These are phyloP conservation scores for Globisporangium alternatum DNA, from an alignment of 352 stramenopile species.

Conservation along the genomic window DNA sequence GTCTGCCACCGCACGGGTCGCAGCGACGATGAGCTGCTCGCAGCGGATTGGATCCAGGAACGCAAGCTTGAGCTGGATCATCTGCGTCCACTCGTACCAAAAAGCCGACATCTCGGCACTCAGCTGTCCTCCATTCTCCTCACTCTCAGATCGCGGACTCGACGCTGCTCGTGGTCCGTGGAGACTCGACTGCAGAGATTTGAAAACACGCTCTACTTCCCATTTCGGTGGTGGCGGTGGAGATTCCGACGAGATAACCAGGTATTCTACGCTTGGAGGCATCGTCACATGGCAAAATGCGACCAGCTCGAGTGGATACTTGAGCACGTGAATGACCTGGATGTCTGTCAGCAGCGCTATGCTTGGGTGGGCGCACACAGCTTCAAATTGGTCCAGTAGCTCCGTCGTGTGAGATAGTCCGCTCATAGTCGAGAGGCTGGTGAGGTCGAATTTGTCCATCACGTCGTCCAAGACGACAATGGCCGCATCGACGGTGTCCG, in stretches of 20 bases:
- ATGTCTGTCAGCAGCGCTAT: conserved; percentile 19
- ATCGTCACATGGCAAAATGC: conserved; percentile 33
- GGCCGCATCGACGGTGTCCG: conserved; percentile 20
- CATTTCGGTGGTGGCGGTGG: not conserved
- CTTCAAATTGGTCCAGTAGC: conserved; percentile 24
- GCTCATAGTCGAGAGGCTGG: conserved; percentile 26
- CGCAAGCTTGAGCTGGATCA: conserved; percentile 51
- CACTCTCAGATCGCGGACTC: not conserved
- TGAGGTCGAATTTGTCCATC: conserved; percentile 35
- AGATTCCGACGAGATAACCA: not conserved
- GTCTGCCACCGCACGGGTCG: conserved; percentile 1
- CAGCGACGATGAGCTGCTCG: conserved; percentile 9
- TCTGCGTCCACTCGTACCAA: conserved; percentile 27
- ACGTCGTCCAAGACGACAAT: conserved; percentile 34
- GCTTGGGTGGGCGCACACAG: conserved; percentile 8
- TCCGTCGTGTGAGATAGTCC: conserved; percentile 16
- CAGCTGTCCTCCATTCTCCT: not conserved
- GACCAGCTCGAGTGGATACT: conserved; percentile 41
- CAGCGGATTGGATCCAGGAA: conserved; percentile 35
- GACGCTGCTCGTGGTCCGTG: not conserved
- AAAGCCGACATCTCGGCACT: conserved; percentile 8
- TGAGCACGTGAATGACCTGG: conserved; percentile 33
- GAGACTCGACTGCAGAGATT: conserved; percentile 9
- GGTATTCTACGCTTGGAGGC: not conserved
- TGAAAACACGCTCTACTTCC: conserved; percentile 7